These are phyloP conservation scores for Yarrowia yakushimensis DNA, from an alignment of 805 yeast genomes.

Conservation along the genomic window DNA sequence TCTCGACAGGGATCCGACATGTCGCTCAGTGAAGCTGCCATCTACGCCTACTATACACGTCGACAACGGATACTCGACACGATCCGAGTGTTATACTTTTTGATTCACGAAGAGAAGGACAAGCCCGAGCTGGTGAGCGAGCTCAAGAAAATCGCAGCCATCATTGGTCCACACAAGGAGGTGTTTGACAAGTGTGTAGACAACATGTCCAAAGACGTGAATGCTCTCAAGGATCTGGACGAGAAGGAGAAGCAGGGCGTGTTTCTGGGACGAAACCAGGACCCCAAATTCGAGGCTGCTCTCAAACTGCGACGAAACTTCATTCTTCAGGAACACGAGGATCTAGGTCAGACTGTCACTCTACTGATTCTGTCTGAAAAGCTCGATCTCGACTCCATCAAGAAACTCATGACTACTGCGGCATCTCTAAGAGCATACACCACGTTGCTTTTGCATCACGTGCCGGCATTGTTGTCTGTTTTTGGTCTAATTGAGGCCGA, in stretches of 20 bases:
- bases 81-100: conserved; percentile 26
- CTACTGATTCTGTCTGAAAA: conserved; percentile 46
- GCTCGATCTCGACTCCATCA: conserved; percentile 14
- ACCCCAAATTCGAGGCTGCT: conserved; percentile 46
- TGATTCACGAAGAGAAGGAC: conserved; percentile 14
- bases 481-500: conserved; percentile 16
- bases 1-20: conserved; percentile 41
- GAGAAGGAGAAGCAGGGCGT: conserved; percentile 49
- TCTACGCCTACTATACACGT: conserved; percentile 64
- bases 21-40: conserved; percentile 46
- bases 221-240: conserved; percentile 49
- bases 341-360: conserved; percentile 60
- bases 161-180: conserved; percentile 24
- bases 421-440: conserved; percentile 56
- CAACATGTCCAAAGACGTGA: conserved; percentile 59
- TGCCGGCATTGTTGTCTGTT: conserved; percentile 30
- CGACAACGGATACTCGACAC: conserved; percentile 65
- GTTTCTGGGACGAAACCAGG: conserved; percentile 49
- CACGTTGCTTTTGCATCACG: conserved; percentile 54
- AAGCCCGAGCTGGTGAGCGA: conserved; percentile 2
- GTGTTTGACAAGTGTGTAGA: conserved; percentile 47
- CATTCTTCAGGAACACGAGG: conserved; percentile 64
- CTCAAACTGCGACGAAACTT: conserved; percentile 59
- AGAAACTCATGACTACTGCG: conserved; percentile 45
- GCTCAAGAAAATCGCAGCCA: conserved; percentile 1